Base-by-base conservation (phyloP, 2,329 filamentous ascomycete genomes). In the Nemania serpens region DNA sequence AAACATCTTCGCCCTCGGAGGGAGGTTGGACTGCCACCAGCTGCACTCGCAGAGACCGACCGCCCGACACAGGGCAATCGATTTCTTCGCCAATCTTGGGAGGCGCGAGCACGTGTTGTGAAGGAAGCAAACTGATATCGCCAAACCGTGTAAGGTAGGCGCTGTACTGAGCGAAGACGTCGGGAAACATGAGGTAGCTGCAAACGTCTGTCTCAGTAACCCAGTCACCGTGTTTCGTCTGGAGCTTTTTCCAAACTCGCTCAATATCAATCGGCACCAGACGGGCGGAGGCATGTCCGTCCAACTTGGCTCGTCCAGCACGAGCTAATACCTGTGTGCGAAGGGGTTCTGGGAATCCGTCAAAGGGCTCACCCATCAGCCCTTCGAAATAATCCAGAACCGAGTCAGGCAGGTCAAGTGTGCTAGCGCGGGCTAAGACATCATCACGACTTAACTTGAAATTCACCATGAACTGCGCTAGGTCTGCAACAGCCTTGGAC, bases 381-480 rank as follows among this genome's bases (percentile, higher is more conserved):
- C 50, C 50, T 12, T 53, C 36, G 7, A 53, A 53, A 18, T 53
- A 53, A 17, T 53, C 50, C 3, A 53, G 36, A 2, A 53, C 50
- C 18, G 50, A 53, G 17, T 42, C 36, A 7, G 50, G 50, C 4
- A 53, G 36, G 50, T 53, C 18, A 2, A 53, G 42, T 20, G 42
- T 25, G 42, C 22, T 17, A 11, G 42, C 42, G 11, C 13, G 50
- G 17, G 7, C 25, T 17, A 53, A 12, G 7, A 42, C 18, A 29
- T 43, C 50, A 5, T 53, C 37, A 20, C 12, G 18, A 34, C 18
- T 53, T 36, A 53, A 37, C 2, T 53, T 15, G 2, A n/a, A 43
- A 18, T 53, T 43, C 3, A 53, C 50, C 50, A 53, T 53, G 50
- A 53, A 53, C 18, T 53, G 50, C 4, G 50, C 50, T 11, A 53